Evolutionary conservation across 805 yeast species (phyloP), one percentile per base, ranked within the genome.

Genomic region (Blastobotrys mokoenaii): DNA sequence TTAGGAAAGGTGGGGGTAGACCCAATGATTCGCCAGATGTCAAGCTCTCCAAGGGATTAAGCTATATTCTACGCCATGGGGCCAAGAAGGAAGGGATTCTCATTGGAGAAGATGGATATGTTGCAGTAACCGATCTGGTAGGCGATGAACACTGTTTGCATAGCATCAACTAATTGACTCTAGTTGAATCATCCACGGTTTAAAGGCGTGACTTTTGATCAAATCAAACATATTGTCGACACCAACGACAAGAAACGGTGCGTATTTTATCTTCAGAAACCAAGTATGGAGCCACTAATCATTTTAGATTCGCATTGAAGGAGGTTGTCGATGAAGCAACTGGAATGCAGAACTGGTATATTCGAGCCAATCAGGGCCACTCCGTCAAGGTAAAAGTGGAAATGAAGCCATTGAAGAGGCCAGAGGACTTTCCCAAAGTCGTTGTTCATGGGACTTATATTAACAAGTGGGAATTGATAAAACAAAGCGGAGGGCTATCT

Each of bases 311-410:
- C 25, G 25, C 18, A 14, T 15, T 40, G 20, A 12, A 15, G 18
- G 41, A 41, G 27, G 7, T 4, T 5, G 7, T 22, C 27, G 8
- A 22, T 16, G 54, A 54, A 8, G 50, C 47, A 7, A 37, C 46
- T n/a, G 39, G 29, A 2, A 44, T 33, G 20, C 38, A 46, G 4
- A 44, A 43, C 9, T 53, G 58, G 56, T 50, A 40, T 31, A 76
- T 90, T n/a, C 77, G 97, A 59, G 97, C 98, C 2, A 81, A 82
- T 43, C 98, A 93, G 63, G 98, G 98, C 3, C 98, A 93, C 62
- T 79, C 95, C 0, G 65, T 90, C 3, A 58, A 64, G 1, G 48
- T 48, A 25, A 72, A 67, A 16, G 71, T 73, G 12, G 69, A 72
- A 25, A 61, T 77, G 25, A 59, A 44, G 40, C 67, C 58, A 32